A percentile compares a stretch with the other conserved stretches of the same genome.
Evolutionary conservation across 73 alveolate species (phyloP).

Genomic region (Symbiodinium pilosum): DNA sequence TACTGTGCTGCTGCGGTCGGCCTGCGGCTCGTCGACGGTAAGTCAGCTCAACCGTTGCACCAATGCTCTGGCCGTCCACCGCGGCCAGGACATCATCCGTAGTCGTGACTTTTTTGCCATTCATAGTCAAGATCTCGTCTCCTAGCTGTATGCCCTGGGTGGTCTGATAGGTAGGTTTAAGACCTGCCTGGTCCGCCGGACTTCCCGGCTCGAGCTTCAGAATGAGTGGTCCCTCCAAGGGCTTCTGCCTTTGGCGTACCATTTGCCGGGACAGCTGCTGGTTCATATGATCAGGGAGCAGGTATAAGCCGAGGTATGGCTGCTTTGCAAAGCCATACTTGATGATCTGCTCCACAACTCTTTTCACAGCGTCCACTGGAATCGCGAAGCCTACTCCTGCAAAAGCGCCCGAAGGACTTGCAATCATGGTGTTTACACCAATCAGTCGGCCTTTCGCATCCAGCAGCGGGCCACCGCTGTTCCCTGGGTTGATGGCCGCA

Average conservation of each 20-base stretch:
- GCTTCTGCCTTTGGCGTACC: not conserved
- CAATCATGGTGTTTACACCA: constrained; percentile 81
- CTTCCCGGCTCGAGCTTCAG: not conserved
- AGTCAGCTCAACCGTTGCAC: not conserved
- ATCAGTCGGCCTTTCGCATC: constrained; percentile 69
- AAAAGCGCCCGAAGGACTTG: constrained; percentile 55
- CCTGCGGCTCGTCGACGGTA: not conserved
- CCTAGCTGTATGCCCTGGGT: not conserved
- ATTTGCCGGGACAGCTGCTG: not conserved
- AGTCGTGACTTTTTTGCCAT: not conserved
- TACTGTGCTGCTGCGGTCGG: not conserved
- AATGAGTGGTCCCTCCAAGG: not conserved
- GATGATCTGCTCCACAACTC: constrained; percentile 69
- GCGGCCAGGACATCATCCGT: not conserved
- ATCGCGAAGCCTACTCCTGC: constrained; percentile 91
- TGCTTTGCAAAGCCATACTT: not conserved
- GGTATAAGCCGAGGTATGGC: not conserved
- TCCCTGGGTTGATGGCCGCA: constrained; percentile 93
- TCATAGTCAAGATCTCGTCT: not conserved
- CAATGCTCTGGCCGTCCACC: not conserved
- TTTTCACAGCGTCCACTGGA: constrained; percentile 69
- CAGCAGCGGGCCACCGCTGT: constrained; percentile 83
- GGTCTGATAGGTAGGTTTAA: not conserved
- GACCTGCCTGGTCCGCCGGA: not conserved
- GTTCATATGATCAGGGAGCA: not conserved